Percentiles rank a stretch among this genome's conserved stretches.
Conservation (phyloP, 768 basidiomycete species). For the Neoboletus brunneissimus region DNA sequence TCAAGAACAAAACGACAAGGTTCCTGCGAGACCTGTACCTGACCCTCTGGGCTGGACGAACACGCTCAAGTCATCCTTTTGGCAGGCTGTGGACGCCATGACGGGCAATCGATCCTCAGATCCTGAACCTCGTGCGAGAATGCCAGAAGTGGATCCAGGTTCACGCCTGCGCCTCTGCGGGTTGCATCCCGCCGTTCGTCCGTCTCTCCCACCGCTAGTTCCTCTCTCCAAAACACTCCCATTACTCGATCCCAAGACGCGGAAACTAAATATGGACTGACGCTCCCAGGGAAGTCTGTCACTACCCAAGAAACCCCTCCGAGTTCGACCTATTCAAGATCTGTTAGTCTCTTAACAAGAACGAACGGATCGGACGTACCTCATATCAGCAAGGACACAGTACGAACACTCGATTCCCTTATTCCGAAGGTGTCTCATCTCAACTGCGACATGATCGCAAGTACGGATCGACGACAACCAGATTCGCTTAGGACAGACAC, state of each 20-base stretch:
- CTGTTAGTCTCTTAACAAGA: not conserved
- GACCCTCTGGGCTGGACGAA: constrained; percentile 40
- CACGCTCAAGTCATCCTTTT: constrained; percentile 42
- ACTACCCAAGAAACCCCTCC: not conserved
- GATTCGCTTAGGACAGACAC: constrained; percentile 10
- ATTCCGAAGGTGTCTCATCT: constrained; percentile 2
- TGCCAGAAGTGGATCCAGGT: constrained; percentile 12
- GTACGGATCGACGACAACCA: not conserved
- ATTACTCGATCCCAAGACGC: not conserved
- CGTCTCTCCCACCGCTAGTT: not conserved
- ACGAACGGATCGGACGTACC: not conserved
- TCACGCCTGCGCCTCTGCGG: constrained; percentile 23
- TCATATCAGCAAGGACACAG: not conserved
- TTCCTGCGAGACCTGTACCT: not conserved
- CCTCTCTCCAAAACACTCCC: not conserved
- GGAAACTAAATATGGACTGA: not conserved
- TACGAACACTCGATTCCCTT: not conserved
- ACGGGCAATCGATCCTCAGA: constrained; percentile 38
- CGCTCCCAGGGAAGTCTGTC: not conserved
- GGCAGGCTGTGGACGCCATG: constrained; percentile 49
- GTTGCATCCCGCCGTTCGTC: constrained; percentile 13
- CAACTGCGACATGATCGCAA: not conserved
- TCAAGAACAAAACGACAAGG: not conserved
- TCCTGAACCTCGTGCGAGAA: not conserved
- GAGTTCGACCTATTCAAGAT: not conserved